A percentile compares a stretch with the other conserved stretches of the same genome.
phyloP scores from a whole-genome alignment of 306 rosid species.

The Trifolium pratense region DNA sequence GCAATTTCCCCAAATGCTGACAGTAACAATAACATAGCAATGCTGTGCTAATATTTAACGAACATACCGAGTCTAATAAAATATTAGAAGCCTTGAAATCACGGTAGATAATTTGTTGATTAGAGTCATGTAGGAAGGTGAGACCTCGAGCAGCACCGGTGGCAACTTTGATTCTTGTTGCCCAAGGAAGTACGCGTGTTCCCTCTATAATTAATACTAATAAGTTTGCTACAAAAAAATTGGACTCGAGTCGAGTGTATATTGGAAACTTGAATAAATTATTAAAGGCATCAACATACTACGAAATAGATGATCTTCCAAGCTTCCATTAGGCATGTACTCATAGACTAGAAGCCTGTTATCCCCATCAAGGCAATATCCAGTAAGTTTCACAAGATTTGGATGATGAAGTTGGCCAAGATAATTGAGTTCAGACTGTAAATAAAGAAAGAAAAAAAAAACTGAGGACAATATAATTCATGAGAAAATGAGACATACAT shows the following conservation, averaged over 20 bases:
- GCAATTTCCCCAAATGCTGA: no score
- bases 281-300: constrained; percentile 58
- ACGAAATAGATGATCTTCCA: constrained; percentile 88
- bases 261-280: neutral
- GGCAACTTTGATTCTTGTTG: constrained; percentile 72
- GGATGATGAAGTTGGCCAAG: constrained; percentile 91
- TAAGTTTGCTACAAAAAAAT: neutral
- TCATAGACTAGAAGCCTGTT: constrained; percentile 88
- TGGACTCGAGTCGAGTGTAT: neutral
- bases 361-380: constrained; percentile 86
- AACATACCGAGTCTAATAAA: constrained; percentile 77
- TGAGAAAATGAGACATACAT: neutral
- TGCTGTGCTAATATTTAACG: constrained; percentile 18
- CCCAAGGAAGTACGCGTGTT: constrained; percentile 64
- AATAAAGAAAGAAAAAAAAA: constrained; percentile 32
- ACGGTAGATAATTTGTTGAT: constrained; percentile 77
- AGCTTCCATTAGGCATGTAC: constrained; percentile 82
- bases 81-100: constrained; percentile 94
- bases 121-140: constrained; percentile 65
- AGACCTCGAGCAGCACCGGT: constrained; percentile 82
- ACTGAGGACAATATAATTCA: constrained; percentile 15
- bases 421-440: constrained; percentile 83
- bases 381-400: constrained; percentile 86
- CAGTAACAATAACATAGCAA: constrained; percentile 11
- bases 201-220: constrained; percentile 50